Percentiles rank a stretch among this genome's conserved stretches.
phyloP scores from a whole-genome alignment of 1,139 yeast genomes.

The Lodderomyces beijingensis region DNA sequence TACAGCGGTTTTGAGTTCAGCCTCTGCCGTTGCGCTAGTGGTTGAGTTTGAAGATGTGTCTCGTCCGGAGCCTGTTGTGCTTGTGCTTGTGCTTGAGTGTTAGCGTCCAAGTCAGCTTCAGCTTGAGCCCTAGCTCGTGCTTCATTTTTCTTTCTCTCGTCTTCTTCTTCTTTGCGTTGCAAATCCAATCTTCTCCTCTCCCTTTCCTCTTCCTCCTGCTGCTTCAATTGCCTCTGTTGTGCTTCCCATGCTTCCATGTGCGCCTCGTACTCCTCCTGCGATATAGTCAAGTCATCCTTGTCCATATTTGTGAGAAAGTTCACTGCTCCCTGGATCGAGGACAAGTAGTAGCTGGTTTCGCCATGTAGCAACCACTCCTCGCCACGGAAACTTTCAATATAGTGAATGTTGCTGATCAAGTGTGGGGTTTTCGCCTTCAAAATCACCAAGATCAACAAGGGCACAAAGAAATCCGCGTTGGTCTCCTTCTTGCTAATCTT shows the following conservation, averaged over 20 bases:
- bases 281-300: constrained; percentile 56
- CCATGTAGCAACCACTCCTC: constrained; percentile 69
- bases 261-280: constrained; percentile 50
- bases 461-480: constrained; percentile 91
- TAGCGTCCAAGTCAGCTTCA: too few species aligned
- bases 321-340: constrained; percentile 83
- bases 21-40: too few species aligned
- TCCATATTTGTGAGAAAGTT: constrained; percentile 65
- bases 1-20: too few species aligned
- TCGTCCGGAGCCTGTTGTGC: not conserved
- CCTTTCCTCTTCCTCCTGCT: constrained; percentile 5
- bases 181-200: not conserved
- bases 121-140: constrained; percentile 2
- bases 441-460: constrained; percentile 75
- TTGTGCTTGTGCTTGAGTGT: not conserved
- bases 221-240: constrained; percentile 17
- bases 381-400: constrained; percentile 79
- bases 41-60: not conserved
- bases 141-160: not conserved
- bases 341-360: constrained; percentile 82
- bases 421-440: constrained; percentile 60
- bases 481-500: constrained; percentile 66
- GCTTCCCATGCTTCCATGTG: constrained; percentile 51
- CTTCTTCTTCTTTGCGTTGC: constrained; percentile 4
- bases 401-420: constrained; percentile 72